Conservation (phyloP, 148 eudicot species). For the Rhododendron henanense region DNA sequence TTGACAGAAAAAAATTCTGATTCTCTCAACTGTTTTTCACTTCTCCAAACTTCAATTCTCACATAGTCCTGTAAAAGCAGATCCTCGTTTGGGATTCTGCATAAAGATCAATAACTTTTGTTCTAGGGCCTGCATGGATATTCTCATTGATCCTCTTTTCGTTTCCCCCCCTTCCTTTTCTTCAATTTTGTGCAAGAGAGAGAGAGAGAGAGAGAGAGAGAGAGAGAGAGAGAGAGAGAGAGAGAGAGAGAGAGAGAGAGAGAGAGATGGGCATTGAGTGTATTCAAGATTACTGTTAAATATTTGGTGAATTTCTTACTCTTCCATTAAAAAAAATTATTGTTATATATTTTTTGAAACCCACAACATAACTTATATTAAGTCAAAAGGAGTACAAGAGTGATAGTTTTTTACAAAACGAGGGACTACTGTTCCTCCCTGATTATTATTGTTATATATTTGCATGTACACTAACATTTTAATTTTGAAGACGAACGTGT, state of each 20-base stretch:
- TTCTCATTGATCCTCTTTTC: neutral
- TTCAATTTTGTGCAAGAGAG: neutral
- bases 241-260: neutral
- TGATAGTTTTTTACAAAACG: no score
- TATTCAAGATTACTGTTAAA: neutral
- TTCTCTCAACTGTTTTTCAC: neutral
- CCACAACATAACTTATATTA: no score
- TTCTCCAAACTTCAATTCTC: neutral
- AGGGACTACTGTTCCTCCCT: no score
- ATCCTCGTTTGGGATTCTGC: neutral
- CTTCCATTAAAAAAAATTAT: no score
- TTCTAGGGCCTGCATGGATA: neutral
- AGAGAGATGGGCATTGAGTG: neutral
- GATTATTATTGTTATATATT: no score
- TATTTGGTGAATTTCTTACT: no score
- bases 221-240: neutral
- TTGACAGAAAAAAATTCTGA: neutral
- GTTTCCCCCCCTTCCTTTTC: neutral
- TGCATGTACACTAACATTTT: neutral
- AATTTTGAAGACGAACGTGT: no score
- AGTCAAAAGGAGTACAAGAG: no score
- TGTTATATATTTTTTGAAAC: no score
- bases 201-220: no score
- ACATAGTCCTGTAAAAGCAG: conserved; percentile 6
- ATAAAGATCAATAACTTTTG: neutral